A percentile compares a stretch with the other conserved stretches of the same genome.
Conservation (phyloP, 75 land plant species). For the Gnetum montanum region DNA sequence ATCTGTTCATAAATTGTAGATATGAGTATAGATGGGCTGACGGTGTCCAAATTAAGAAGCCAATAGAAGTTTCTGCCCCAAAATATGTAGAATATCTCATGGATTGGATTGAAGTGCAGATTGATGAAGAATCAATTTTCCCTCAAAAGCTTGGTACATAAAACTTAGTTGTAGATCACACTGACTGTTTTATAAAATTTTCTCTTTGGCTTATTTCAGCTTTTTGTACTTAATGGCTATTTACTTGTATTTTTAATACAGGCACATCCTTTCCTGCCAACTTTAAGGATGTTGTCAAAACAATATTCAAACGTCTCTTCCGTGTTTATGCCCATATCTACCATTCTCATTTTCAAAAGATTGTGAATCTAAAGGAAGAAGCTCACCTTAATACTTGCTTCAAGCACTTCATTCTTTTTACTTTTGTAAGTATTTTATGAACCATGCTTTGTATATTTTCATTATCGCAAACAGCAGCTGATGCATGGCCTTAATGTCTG, state of each 20-base stretch:
- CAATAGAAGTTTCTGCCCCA: slow-evolving; percentile 92
- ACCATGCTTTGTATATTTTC: background rate
- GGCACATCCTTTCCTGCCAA: slow-evolving; percentile 84
- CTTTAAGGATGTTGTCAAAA: slow-evolving; percentile 85
- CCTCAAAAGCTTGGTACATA: slow-evolving; percentile 86
- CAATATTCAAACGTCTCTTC: slow-evolving; percentile 84
- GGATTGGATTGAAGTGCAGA: slow-evolving; percentile 91
- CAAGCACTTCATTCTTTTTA: slow-evolving; percentile 96
- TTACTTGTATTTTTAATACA: slow-evolving; percentile 16
- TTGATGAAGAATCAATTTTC: slow-evolving; percentile 89
- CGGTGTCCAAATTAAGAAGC: slow-evolving; percentile 88
- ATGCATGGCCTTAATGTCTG: too few relatives aligned
- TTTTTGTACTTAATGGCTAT: too few relatives aligned
- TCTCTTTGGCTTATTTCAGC: background rate
- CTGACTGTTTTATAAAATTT: background rate
- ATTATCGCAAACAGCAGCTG: background rate
- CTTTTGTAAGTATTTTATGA: slow-evolving; percentile 65
- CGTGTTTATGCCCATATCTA: slow-evolving; percentile 93
- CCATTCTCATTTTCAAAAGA: slow-evolving; percentile 93
- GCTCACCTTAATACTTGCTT: slow-evolving; percentile 98
- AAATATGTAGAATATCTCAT: slow-evolving; percentile 92
- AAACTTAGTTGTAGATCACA: too few relatives aligned
- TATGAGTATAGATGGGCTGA: slow-evolving; percentile 97
- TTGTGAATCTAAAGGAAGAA: slow-evolving; percentile 93
- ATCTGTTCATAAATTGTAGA: too few relatives aligned